A percentile compares a stretch with the other conserved stretches of the same genome.
phyloP scores from a whole-genome alignment of 345 rosid species.

The Aquilaria malaccensis region DNA sequence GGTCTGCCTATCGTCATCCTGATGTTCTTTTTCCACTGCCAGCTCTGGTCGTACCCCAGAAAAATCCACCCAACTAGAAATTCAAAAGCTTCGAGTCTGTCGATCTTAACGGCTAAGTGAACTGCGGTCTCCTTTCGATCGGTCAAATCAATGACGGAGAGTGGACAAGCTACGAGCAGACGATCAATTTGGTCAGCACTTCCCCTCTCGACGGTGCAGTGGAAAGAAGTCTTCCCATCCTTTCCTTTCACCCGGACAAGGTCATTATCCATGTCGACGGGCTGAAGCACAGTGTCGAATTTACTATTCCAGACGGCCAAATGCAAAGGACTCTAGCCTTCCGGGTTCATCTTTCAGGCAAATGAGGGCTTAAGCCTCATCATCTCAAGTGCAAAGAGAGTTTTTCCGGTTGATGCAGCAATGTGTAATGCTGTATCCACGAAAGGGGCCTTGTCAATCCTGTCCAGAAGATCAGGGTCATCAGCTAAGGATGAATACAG shows the following conservation, averaged over 20 bases:
- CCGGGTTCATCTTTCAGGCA: conserved; percentile 12
- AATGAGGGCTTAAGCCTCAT: conserved; percentile 16
- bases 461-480: conserved; percentile 12
- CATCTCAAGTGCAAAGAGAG: conserved; percentile 17
- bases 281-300: neutral
- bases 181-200: neutral
- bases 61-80: neutral
- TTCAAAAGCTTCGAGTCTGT: conserved; percentile 1
- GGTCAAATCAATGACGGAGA: too few species aligned
- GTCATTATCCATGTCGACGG: conserved; percentile 4
- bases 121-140: conserved; percentile 16
- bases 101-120: conserved; percentile 16
- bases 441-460: neutral
- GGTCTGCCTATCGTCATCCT: too few species aligned
- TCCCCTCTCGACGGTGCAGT: conserved; percentile 7
- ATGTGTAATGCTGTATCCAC: conserved; percentile 17
- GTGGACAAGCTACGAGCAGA: conserved; percentile 3
- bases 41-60: neutral
- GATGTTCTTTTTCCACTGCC: neutral
- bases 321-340: conserved; percentile 17
- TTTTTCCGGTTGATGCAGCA: conserved; percentile 12
- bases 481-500: conserved; percentile 9
- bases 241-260: conserved; percentile 18
- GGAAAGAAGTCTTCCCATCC: conserved; percentile 20
- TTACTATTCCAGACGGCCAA: conserved; percentile 6